These are phyloP conservation scores for Sisymbrium altissimum DNA, from an alignment of 345 rosid species.

Conservation along the genomic window DNA sequence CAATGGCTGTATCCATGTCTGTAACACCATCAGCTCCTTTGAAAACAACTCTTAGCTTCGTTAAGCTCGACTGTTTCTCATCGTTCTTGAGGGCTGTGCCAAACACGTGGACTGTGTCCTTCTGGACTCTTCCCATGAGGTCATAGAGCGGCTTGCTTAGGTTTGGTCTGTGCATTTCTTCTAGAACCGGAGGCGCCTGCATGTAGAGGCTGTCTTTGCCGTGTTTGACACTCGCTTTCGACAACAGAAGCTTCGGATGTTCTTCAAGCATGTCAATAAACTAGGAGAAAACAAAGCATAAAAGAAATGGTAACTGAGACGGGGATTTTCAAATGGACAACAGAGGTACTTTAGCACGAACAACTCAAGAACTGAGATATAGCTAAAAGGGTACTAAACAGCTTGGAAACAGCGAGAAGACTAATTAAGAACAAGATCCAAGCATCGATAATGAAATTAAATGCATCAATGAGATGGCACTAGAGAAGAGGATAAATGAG, in stretches of 20 bases:
- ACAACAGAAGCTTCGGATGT: slow-evolving; percentile 64
- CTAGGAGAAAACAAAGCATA: slow-evolving; percentile 33
- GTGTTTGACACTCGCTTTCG: slow-evolving; percentile 71
- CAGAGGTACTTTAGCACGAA: not conserved
- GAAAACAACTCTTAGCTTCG: slow-evolving; percentile 64
- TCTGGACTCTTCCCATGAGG: slow-evolving; percentile 63
- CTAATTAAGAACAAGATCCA: not conserved
- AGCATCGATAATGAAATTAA: not conserved
- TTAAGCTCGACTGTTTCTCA: slow-evolving; percentile 53
- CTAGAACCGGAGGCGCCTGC: slow-evolving; percentile 95
- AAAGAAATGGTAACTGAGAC: not conserved
- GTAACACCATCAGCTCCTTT: slow-evolving; percentile 66
- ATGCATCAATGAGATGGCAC: not conserved
- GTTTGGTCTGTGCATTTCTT: slow-evolving; percentile 82
- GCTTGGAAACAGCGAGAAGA: not conserved
- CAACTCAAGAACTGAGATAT: not conserved
- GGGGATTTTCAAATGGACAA: not conserved
- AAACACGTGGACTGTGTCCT: slow-evolving; percentile 54
- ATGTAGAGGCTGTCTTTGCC: slow-evolving; percentile 68
- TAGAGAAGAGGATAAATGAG: not conserved
- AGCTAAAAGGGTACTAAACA: not conserved
- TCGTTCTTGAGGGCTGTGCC: slow-evolving; percentile 51
- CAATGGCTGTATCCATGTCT: slow-evolving; percentile 83
- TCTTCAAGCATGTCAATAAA: slow-evolving; percentile 78
- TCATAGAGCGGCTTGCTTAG: slow-evolving; percentile 56